A percentile compares a stretch with the other conserved stretches of the same genome.
These are phyloP conservation scores for Arxiozyma bovina DNA, from an alignment of 1,139 yeast species.

Conservation along the genomic window DNA sequence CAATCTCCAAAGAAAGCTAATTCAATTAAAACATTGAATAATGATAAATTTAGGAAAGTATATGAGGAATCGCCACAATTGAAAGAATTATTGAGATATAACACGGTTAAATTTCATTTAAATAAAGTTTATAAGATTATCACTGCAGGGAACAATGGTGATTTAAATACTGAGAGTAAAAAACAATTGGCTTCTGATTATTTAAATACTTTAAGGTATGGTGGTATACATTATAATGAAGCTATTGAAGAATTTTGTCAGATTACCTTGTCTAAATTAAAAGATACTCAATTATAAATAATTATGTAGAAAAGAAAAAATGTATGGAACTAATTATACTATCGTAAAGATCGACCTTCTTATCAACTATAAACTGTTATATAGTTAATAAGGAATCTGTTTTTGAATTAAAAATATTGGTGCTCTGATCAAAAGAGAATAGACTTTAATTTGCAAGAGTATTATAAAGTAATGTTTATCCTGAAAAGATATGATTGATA, in stretches of 20 bases:
- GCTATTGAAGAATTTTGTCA: constrained; percentile 32
- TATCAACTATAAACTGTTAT: too few species aligned
- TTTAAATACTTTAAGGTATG: constrained; percentile 28
- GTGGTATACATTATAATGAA: constrained; percentile 31
- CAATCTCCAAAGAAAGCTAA: constrained; percentile 3
- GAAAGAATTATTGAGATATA: constrained; percentile 25
- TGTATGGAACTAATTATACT: too few species aligned
- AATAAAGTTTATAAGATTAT: constrained; percentile 27
- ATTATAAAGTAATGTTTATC: not conserved
- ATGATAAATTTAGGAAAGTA: constrained; percentile 13
- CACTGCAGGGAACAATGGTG: constrained; percentile 14
- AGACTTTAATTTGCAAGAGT: too few species aligned
- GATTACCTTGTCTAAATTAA: constrained; percentile 5
- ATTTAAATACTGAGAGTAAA: constrained; percentile 19
- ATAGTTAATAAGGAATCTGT: too few species aligned
- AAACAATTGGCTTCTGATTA: constrained; percentile 29
- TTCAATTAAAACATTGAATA: constrained; percentile 4
- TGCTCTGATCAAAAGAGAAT: too few species aligned
- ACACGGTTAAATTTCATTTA: constrained; percentile 31
- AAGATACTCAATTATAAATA: not conserved
- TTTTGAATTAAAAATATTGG: too few species aligned
- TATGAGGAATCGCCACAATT: constrained; percentile 19
- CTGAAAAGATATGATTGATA: not conserved
- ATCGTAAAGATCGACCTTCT: too few species aligned
- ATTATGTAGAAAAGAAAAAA: too few species aligned